phyloP scores from a whole-genome alignment of 202 grass and related monocot genomes.

The Eragrostis tef region DNA sequence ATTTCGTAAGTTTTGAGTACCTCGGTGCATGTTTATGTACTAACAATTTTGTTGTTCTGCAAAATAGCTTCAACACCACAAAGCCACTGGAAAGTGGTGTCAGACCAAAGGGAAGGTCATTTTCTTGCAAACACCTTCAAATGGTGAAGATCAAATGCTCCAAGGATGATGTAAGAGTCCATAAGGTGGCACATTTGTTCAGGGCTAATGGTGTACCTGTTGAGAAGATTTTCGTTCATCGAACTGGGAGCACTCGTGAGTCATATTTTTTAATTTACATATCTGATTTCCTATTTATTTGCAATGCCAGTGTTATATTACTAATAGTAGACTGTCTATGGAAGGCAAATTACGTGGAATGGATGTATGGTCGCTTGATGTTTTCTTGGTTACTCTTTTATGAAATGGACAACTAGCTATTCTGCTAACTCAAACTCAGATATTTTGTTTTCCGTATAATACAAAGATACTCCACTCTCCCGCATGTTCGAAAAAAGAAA shows the following conservation, averaged over 20 bases:
- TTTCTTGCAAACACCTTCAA: conserved; percentile 45
- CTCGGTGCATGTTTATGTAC: too few relatives aligned
- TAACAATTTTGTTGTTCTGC: neutral
- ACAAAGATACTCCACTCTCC: too few relatives aligned
- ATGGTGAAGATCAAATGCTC: conserved; percentile 44
- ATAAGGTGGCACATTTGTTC: conserved; percentile 32
- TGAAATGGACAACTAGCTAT: neutral
- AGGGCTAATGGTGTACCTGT: neutral
- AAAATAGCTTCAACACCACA: conserved; percentile 9
- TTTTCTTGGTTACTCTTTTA: neutral
- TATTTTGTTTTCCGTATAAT: neutral
- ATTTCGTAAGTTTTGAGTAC: neutral
- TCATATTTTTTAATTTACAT: neutral
- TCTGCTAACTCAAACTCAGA: neutral
- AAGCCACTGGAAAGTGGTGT: neutral
- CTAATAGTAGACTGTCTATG: too few relatives aligned
- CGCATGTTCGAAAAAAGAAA: too few relatives aligned
- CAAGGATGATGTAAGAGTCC: neutral
- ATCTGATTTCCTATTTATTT: neutral
- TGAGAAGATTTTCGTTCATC: conserved; percentile 39
- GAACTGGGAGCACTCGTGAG: conserved; percentile 30
- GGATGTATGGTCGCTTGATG: neutral
- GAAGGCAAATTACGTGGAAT: too few relatives aligned
- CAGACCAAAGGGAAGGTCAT: conserved; percentile 26
- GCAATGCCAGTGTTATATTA: too few relatives aligned